Conservation (phyloP, 371 early-diverging fungal genomes). For the Globomyces sp. region DNA sequence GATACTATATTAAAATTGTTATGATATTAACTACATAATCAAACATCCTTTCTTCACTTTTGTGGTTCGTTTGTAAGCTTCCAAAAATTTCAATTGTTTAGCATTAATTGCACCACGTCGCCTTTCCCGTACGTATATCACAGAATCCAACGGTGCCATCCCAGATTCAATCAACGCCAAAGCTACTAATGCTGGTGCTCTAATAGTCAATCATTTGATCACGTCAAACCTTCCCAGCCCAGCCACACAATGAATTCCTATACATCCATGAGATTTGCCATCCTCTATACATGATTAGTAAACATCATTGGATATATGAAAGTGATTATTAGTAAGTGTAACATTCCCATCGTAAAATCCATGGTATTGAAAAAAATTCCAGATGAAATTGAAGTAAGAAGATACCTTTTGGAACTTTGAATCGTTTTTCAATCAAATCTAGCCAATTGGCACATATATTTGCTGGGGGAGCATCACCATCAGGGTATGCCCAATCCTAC, state of each 20-base stretch:
- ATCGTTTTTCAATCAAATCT: conserved; percentile 57
- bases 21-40: conserved; percentile 14
- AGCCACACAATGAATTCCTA: conserved; percentile 62
- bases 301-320: too few relatives aligned
- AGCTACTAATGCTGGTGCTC: conserved; percentile 74
- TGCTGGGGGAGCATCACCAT: conserved; percentile 77
- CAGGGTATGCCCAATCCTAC: conserved; percentile 67
- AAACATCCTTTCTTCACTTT: conserved; percentile 13
- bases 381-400: too few relatives aligned
- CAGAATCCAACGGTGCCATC: conserved; percentile 69
- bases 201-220: background rate
- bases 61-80: conserved; percentile 12
- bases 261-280: background rate
- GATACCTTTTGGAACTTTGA: background rate
- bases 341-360: too few relatives aligned
- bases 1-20: conserved; percentile 2
- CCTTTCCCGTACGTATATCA: conserved; percentile 61
- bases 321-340: too few relatives aligned
- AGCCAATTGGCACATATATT: conserved; percentile 71
- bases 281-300: too few relatives aligned
- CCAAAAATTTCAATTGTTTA: conserved; percentile 18
- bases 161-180: conserved; percentile 72
- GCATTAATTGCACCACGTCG: conserved; percentile 53
- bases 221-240: conserved; percentile 55
- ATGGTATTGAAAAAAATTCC: too few relatives aligned